A percentile compares a stretch with the other conserved stretches of the same genome.
phyloP scores from a whole-genome alignment of 2,329 filamentous ascomycete genomes.

The Paecilomyces variotii region DNA sequence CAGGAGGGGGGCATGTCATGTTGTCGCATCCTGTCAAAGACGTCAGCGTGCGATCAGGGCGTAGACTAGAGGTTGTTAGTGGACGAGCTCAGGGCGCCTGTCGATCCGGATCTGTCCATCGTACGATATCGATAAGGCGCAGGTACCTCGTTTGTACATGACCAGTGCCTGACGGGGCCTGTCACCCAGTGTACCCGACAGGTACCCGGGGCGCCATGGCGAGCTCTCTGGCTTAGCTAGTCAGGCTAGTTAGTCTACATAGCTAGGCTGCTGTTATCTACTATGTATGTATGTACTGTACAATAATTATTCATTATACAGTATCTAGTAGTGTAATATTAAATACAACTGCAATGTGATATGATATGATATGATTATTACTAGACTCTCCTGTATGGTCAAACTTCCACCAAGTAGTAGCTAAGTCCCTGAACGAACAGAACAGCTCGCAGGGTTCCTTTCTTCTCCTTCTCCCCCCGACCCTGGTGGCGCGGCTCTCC shows the following conservation, averaged over 20 bases:
- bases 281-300: no score
- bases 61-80: background rate
- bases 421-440: background rate
- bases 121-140: conserved; percentile 1
- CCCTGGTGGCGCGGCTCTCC: background rate
- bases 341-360: no score
- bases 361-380: no score
- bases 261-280: no score
- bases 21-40: background rate
- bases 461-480: background rate
- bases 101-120: conserved; percentile 2
- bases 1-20: background rate
- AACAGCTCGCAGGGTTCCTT: background rate
- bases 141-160: conserved; percentile 1
- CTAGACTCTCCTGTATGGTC: no score
- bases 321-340: no score
- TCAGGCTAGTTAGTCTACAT: no score
- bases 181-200: conserved; percentile 1
- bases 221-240: background rate
- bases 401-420: no score
- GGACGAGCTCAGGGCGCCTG: background rate
- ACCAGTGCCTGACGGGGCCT: background rate
- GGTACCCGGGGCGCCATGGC: background rate
- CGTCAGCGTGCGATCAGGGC: conserved; percentile 3
- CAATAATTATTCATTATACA: no score